Percentiles rank a stretch among this genome's conserved stretches.
Evolutionary conservation across 2,329 filamentous ascomycete species (phyloP).

Genomic region (Coleophoma cylindrospora): DNA sequence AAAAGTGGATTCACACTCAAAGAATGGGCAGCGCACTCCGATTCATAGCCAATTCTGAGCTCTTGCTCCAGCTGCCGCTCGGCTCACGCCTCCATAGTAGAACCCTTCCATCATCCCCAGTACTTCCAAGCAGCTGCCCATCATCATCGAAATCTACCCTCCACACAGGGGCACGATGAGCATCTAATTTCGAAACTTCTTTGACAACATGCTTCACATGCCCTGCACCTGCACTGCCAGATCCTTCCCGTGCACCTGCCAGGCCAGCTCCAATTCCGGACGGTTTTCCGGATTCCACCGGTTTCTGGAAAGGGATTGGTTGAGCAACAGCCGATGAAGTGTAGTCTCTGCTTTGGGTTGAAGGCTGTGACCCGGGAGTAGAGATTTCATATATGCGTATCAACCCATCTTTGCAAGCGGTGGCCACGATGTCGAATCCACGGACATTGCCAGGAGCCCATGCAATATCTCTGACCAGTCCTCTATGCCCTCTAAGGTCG

Average conservation of each 20-base stretch:
- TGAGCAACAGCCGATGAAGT: neutral
- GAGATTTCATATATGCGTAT: constrained; percentile 83
- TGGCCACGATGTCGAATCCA: constrained; percentile 86
- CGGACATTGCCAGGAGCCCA: constrained; percentile 92
- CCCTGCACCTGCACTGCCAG: constrained; percentile 47
- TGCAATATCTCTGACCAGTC: constrained; percentile 78
- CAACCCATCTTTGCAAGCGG: constrained; percentile 86
- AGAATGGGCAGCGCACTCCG: constrained; percentile 1
- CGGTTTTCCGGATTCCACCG: constrained; percentile 23
- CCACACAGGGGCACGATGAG: constrained; percentile 69
- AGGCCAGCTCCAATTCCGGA: constrained; percentile 50
- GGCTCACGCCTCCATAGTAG: constrained; percentile 52
- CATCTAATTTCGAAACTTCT: constrained; percentile 62
- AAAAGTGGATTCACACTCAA: neutral
- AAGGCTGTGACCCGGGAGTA: constrained; percentile 38
- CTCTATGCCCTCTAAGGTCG: constrained; percentile 67
- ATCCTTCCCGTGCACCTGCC: constrained; percentile 33
- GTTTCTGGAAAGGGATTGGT: constrained; percentile 13
- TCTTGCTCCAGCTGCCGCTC: constrained; percentile 23
- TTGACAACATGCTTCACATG: constrained; percentile 59
- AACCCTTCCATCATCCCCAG: constrained; percentile 69
- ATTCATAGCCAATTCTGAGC: constrained; percentile 24
- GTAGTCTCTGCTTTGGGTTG: neutral
- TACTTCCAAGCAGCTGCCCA: constrained; percentile 69
- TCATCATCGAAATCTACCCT: constrained; percentile 65